Percentiles rank a stretch among this genome's conserved stretches.
phyloP scores from a whole-genome alignment of 257 asterid genomes.

The Solanum paucissectum region DNA sequence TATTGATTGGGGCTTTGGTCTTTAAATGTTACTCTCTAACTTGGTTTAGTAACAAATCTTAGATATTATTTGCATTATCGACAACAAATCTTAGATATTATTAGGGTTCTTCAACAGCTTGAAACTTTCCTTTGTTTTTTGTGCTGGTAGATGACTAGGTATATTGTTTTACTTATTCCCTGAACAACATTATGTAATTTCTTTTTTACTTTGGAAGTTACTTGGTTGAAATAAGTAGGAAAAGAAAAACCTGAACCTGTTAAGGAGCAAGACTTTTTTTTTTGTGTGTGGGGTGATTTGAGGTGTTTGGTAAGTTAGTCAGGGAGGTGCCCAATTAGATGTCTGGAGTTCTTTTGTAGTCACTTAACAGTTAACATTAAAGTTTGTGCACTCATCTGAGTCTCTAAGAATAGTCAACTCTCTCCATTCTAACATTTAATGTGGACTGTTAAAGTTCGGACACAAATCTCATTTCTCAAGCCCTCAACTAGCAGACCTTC shows the following conservation, averaged over 20 bases:
- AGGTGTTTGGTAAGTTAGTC: not conserved
- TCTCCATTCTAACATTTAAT: not conserved
- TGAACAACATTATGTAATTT: not conserved
- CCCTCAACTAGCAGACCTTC: not conserved
- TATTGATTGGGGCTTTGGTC: not conserved
- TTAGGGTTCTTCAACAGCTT: not conserved
- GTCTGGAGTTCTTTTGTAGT: not conserved
- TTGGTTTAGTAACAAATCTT: not conserved
- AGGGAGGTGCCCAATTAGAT: not conserved
- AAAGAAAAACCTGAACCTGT: not conserved
- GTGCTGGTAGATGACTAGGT: not conserved
- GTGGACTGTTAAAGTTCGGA: not conserved
- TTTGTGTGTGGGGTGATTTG: not conserved
- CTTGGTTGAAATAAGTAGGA: not conserved
- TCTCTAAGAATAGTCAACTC: not conserved
- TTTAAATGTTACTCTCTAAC: not conserved
- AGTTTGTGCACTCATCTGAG: not conserved
- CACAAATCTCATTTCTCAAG: not conserved
- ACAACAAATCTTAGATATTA: not conserved
- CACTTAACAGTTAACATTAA: not conserved
- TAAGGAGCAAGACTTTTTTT: not conserved
- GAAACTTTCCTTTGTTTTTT: not conserved
- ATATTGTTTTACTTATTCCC: not conserved
- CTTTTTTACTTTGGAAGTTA: not conserved
- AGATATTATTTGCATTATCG: not conserved